Base-by-base conservation (phyloP, 2,329 filamentous ascomycete species). In the Emergomyces orientalis region DNA sequence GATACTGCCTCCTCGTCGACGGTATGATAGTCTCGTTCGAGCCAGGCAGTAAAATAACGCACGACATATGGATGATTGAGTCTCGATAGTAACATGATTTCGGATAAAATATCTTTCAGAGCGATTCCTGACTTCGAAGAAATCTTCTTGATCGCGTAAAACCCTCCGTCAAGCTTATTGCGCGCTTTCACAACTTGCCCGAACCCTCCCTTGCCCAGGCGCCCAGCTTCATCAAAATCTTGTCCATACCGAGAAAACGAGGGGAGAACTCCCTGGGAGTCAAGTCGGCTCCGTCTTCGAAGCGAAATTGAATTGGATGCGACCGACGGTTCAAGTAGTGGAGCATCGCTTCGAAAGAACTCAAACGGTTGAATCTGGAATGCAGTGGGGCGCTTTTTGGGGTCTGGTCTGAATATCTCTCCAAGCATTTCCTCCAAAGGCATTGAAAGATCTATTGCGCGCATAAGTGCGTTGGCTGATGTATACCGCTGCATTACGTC, bases 91-190 rank as follows among this genome's bases (percentile, higher is more conserved):
- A 97, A 78, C 72, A 92, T 88, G 49, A 97, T 93, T 71, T 96
- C 89, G 0, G 89, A 92, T 47, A 97, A 80, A 63, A 89, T 90
- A 63, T 78, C 77, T 64, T 80, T 78, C 60, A 83, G 71, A 5
- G 82, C 80, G 13, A 87, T 83, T 32, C 88, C 84, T 0, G 90
- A 90, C 60, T 88, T 87, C 68, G 94, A 90, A 0, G 87, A 90
- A 65, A 99, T 94, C 73, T 97, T 97, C 75, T 99, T 99, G 72
- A 99, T 90, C 22, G 94, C 94, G 75, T 97, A 99, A 52, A 95
- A 88, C 63, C 92, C 89, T 0, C 90, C 90, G 72, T 97, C 94
- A 3, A 97, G 84, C 77, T 94, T 96, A 75, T 96, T 96, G 39
- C 93, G 85, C 2, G 93, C 93, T 74, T 96, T 95, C 62, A 97